Evolutionary conservation across 345 rosid genomes (phyloP).

Genomic region (Lepidium aucheri): DNA sequence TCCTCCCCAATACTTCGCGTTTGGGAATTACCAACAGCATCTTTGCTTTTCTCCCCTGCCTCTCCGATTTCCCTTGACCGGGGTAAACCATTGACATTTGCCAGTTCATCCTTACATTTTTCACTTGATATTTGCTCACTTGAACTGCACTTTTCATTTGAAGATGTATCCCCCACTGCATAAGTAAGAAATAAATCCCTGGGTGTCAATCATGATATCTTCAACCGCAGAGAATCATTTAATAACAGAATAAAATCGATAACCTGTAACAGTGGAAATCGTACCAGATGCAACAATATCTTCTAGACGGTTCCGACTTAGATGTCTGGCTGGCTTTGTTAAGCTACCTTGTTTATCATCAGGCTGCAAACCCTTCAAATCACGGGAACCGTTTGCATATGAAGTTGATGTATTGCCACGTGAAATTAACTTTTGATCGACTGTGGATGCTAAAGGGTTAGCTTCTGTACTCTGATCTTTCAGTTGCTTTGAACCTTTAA

Average conservation of each 20-base stretch:
- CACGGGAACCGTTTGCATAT: constrained; percentile 39
- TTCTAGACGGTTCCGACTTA: constrained; percentile 48
- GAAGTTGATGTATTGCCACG: constrained; percentile 39
- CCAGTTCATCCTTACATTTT: constrained; percentile 51
- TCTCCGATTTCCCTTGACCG: constrained; percentile 40
- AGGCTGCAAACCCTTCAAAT: constrained; percentile 44
- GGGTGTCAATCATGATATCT: constrained; percentile 1
- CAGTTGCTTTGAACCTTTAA: constrained; percentile 49
- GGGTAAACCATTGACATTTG: constrained; percentile 40
- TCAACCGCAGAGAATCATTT: not conserved
- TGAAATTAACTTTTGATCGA: constrained; percentile 50
- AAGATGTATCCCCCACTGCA: constrained; percentile 47
- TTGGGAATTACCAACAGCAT: constrained; percentile 30
- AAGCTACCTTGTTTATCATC: constrained; percentile 49
- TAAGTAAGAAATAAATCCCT: not conserved
- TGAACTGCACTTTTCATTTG: constrained; percentile 30
- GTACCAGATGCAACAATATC: constrained; percentile 53
- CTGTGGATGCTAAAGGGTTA: constrained; percentile 34
- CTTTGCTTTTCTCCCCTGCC: constrained; percentile 51
- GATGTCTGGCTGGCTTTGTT: constrained; percentile 42
- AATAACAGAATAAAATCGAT: not conserved
- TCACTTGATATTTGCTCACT: constrained; percentile 43
- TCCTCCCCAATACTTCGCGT: constrained; percentile 41
- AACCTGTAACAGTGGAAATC: constrained; percentile 4
- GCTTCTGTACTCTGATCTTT: constrained; percentile 44